phyloP scores from a whole-genome alignment of 805 yeast genomes.

The Alloascoidea africana region DNA sequence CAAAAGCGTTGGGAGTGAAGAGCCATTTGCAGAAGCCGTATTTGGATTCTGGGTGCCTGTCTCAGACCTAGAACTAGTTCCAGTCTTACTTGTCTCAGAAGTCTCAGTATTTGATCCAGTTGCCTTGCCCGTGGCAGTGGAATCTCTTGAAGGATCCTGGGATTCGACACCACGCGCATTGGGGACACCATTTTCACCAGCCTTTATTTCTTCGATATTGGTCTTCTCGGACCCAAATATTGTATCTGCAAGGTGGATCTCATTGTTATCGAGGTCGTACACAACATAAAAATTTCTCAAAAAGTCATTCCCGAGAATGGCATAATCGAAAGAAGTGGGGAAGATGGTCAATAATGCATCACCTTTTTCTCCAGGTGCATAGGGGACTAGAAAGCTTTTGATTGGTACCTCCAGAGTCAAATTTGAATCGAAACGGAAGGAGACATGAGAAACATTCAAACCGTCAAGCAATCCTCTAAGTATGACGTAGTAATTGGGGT shows the following conservation, averaged over 20 bases:
- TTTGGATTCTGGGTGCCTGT: no score
- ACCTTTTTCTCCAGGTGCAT: no score
- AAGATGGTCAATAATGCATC: no score
- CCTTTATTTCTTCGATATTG: slow-evolving; percentile 6
- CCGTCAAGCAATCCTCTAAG: no score
- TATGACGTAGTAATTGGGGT: background rate
- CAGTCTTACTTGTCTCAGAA: slow-evolving; percentile 20
- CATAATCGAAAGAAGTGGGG: no score
- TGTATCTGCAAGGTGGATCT: slow-evolving; percentile 9
- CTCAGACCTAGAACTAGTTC: no score
- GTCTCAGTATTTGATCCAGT: slow-evolving; percentile 13
- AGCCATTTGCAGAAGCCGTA: no score
- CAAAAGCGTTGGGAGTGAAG: no score
- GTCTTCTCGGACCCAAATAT: slow-evolving; percentile 2
- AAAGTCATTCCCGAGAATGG: slow-evolving; percentile 9
- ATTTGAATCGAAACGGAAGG: background rate
- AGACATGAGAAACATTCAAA: background rate
- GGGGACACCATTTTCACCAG: slow-evolving; percentile 4
- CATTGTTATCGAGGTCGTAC: slow-evolving; percentile 7
- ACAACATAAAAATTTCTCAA: slow-evolving; percentile 10
- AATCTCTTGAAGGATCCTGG: slow-evolving; percentile 2
- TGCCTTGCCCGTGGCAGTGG: background rate
- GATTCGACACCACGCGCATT: slow-evolving; percentile 1
- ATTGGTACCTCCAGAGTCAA: background rate
- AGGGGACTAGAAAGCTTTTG: background rate